A percentile compares a stretch with the other conserved stretches of the same genome.
Evolutionary conservation across 768 basidiomycete species (phyloP).

Genomic region (Suillus weaverae): DNA sequence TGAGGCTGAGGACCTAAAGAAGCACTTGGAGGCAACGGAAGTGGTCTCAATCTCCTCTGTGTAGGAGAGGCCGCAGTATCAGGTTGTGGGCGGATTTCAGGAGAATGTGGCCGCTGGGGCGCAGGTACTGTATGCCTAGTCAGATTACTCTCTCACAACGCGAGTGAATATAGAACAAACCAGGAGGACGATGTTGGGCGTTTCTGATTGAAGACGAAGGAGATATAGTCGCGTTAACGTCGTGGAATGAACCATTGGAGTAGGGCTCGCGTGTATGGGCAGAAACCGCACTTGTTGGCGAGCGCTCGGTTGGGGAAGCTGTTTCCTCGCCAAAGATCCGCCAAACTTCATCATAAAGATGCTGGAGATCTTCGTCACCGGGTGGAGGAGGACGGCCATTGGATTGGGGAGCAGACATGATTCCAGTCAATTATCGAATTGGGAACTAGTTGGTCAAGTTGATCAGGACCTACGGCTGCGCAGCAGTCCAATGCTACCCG

Average conservation of each 20-base stretch:
- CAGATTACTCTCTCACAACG: neutral
- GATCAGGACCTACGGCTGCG: conserved; percentile 11
- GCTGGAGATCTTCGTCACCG: conserved; percentile 70
- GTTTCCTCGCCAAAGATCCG: conserved; percentile 59
- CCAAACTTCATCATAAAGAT: conserved; percentile 76
- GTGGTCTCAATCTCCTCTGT: conserved; percentile 28
- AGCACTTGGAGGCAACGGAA: conserved; percentile 29
- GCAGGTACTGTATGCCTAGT: neutral
- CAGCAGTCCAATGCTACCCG: neutral
- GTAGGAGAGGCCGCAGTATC: conserved; percentile 30
- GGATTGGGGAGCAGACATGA: conserved; percentile 39
- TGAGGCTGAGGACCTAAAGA: conserved; percentile 11
- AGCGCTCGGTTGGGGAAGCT: conserved; percentile 31
- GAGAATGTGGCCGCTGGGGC: conserved; percentile 18
- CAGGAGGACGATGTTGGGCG: conserved; percentile 23
- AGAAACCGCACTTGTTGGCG: conserved; percentile 19
- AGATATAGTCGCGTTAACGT: conserved; percentile 15
- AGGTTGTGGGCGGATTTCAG: conserved; percentile 21
- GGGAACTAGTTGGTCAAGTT: neutral
- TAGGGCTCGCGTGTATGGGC: conserved; percentile 21
- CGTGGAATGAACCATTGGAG: conserved; percentile 21
- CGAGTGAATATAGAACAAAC: conserved; percentile 17
- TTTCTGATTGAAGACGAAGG: conserved; percentile 14
- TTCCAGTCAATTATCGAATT: conserved; percentile 10
- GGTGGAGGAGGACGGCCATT: conserved; percentile 42